Evolutionary conservation across 176 grass and related monocot genomes (phyloP).

Genomic region (Aegilops tauschii): DNA sequence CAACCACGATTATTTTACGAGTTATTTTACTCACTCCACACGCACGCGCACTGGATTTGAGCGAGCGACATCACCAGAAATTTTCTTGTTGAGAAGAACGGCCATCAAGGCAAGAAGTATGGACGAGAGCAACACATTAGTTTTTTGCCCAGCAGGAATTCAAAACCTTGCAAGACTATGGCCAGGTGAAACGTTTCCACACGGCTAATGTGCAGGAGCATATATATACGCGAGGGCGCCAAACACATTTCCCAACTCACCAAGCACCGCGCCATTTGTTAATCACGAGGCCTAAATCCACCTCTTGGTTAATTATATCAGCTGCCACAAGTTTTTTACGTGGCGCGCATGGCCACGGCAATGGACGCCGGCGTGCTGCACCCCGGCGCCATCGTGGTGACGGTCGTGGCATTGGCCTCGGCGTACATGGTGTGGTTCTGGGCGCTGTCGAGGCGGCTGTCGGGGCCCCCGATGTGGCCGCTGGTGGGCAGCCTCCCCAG

Average conservation of each 20-base stretch:
- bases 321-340: slow-evolving; percentile 42
- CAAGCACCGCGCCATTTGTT: slow-evolving; percentile 31
- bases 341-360: slow-evolving; percentile 10
- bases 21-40: slow-evolving; percentile 9
- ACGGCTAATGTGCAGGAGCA: slow-evolving; percentile 38
- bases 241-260: slow-evolving; percentile 69
- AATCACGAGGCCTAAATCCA: slow-evolving; percentile 31
- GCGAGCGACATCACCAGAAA: slow-evolving; percentile 18
- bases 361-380: slow-evolving; percentile 13
- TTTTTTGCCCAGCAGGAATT: slow-evolving; percentile 22
- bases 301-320: slow-evolving; percentile 23
- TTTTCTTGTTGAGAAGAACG: slow-evolving; percentile 52
- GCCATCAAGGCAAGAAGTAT: slow-evolving; percentile 63
- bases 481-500: slow-evolving; percentile 78
- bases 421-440: slow-evolving; percentile 85
- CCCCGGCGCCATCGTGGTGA: slow-evolving; percentile 16
- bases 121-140: slow-evolving; percentile 33
- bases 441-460: slow-evolving; percentile 57
- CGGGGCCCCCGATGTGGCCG: slow-evolving; percentile 78
- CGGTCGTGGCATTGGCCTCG: slow-evolving; percentile 38
- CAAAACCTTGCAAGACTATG: slow-evolving; percentile 35
- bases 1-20: slow-evolving; percentile 12
- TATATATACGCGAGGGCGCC: slow-evolving; percentile 50
- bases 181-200: slow-evolving; percentile 33
- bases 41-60: slow-evolving; percentile 1